These are phyloP conservation scores for Arctium lappa DNA, from an alignment of 129 eudicot species.

Conservation along the genomic window DNA sequence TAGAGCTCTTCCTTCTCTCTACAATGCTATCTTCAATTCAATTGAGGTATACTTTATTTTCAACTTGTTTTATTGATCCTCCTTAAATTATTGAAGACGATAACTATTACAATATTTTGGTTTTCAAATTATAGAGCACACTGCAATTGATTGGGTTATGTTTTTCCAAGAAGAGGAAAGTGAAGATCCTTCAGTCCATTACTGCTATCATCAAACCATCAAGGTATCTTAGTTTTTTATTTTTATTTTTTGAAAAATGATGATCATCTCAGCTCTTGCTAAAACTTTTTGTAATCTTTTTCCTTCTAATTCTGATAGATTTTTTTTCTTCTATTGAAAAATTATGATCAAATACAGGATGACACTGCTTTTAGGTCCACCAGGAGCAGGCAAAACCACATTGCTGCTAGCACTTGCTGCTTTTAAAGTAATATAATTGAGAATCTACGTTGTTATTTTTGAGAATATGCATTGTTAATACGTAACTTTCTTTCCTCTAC, in stretches of 20 bases:
- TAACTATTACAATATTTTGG: not conserved
- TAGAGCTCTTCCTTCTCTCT: constrained; percentile 35
- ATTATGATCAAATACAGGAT: constrained; percentile 25
- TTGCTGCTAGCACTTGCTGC: constrained; percentile 51
- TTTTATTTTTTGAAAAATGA: no score
- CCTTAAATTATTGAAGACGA: not conserved
- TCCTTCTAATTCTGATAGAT: not conserved
- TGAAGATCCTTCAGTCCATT: constrained; percentile 22
- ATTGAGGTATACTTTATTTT: constrained; percentile 30
- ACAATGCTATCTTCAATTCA: constrained; percentile 27
- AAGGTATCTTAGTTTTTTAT: not conserved
- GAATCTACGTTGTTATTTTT: no score
- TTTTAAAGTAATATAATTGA: constrained; percentile 27
- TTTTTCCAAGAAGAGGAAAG: constrained; percentile 23
- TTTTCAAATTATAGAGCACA: not conserved
- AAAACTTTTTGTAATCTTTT: not conserved
- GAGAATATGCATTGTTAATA: no score
- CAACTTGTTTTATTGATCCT: no score
- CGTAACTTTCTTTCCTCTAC: not conserved
- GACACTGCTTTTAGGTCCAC: constrained; percentile 59
- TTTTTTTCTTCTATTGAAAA: not conserved
- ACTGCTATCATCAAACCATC: constrained; percentile 31
- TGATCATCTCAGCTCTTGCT: not conserved
- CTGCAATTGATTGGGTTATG: constrained; percentile 9
- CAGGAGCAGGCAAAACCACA: constrained; percentile 55